Base-by-base conservation (phyloP, 768 basidiomycete species). In the Leccinum variicolor region DNA sequence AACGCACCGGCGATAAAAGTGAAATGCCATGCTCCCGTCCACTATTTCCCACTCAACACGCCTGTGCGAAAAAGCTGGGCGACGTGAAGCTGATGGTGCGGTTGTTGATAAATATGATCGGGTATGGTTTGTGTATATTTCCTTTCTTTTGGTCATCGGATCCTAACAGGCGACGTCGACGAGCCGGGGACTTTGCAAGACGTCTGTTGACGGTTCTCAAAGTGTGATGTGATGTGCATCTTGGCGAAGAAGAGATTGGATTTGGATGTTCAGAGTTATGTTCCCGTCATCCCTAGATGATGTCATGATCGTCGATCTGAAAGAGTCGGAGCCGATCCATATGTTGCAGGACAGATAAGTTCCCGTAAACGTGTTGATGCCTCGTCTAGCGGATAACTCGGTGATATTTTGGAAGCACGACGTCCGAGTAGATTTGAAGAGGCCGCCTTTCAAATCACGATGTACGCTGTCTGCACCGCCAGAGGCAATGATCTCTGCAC, bases 101-200 rank as follows among this genome's bases (percentile, higher is more conserved):
- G 61, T 71, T 95, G n/a, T 70, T 94, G 55, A 67, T 95, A 10
- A 92, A 96, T 70, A 87, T 94, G 84, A 74, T 96, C 56, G 84
- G 84, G 13, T 83, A 89, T 64, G 88, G 93, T 90, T 53, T 56
- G 79, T 68, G 17, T 6, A 3, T 43, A 26, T 6, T 10, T 29
- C 28, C 9, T 14, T 26, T 23, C 11, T 51, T n/a, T 29, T 23
- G 28, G 10, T 41, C 9, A 8, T 54, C 21, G 7, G 5, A 15
- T 28, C 15, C 41, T 52, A 14, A 56, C 64, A 51, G 69, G 65
- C 9, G 74, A 81, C 25, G 61, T 33, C 33, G 33, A 33, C 33
- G 5, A 33, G 1, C 33, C 5, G 33, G 13, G 33, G 33, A 33
- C 13, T 33, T 33, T 33, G 33, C 33, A 33, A 14, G 33, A 5